Percentiles rank a stretch among this genome's conserved stretches.
Evolutionary conservation across 257 asterid species (phyloP).

Genomic region (Penstemon barbatus): DNA sequence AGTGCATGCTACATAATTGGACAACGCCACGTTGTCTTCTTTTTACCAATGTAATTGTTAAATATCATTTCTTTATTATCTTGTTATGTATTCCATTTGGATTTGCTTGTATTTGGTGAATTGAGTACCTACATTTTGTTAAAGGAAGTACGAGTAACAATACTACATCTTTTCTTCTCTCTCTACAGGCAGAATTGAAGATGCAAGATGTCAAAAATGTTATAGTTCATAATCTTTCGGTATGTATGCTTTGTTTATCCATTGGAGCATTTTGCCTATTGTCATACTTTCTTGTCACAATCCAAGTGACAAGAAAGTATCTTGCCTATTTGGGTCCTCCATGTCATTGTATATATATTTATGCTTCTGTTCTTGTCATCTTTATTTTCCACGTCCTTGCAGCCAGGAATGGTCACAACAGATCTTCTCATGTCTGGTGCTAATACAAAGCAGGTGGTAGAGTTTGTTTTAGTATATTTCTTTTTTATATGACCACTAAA

Average conservation of each 20-base stretch:
- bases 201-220: slow-evolving; percentile 94
- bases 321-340: neutral
- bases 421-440: slow-evolving; percentile 98
- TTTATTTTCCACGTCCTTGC: slow-evolving; percentile 28
- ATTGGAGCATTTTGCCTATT: too few relatives aligned
- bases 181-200: slow-evolving; percentile 84
- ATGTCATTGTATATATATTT: neutral
- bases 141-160: slow-evolving; percentile 10
- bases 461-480: slow-evolving; percentile 7
- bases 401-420: slow-evolving; percentile 99
- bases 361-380: slow-evolving; percentile 1
- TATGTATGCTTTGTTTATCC: slow-evolving; percentile 25
- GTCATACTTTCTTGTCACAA: too few relatives aligned
- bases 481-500: slow-evolving; percentile 3
- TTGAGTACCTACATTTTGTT: neutral
- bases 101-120: slow-evolving; percentile 21
- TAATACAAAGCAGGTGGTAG: slow-evolving; percentile 90
- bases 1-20: neutral
- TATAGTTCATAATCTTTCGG: slow-evolving; percentile 82
- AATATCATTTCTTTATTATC: neutral
- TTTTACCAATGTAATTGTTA: neutral
- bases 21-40: neutral
- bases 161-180: slow-evolving; percentile 4
- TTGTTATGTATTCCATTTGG: slow-evolving; percentile 6
- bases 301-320: too few relatives aligned